Evolutionary conservation across 2,329 filamentous ascomycete species (phyloP).

Genomic region (Neopestalotiopsis rosae): DNA sequence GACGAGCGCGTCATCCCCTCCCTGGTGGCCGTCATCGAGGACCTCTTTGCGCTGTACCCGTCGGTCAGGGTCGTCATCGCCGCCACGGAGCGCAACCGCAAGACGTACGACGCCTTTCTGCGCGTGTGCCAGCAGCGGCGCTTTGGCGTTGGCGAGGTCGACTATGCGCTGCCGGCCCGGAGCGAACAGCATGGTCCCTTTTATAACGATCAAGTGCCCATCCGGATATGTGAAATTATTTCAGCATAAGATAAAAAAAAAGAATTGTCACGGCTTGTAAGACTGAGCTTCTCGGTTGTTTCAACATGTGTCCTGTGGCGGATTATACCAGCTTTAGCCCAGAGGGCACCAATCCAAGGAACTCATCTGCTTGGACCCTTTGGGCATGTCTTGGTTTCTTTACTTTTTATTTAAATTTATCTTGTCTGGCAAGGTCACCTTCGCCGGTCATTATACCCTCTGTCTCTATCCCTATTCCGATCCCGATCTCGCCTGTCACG

Average conservation of each 20-base stretch:
- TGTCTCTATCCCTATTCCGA: slow-evolving; percentile 28
- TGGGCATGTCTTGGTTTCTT: background rate
- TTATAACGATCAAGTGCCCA: slow-evolving; percentile 64
- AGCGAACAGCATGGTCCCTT: slow-evolving; percentile 65
- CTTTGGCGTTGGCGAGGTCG: slow-evolving; percentile 48
- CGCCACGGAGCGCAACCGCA: slow-evolving; percentile 72
- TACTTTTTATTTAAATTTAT: background rate
- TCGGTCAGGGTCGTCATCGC: slow-evolving; percentile 67
- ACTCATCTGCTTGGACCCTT: background rate
- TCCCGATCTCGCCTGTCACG: slow-evolving; percentile 28
- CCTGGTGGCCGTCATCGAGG: slow-evolving; percentile 67
- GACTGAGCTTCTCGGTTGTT: background rate
- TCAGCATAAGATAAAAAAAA: background rate
- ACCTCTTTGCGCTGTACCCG: slow-evolving; percentile 64
- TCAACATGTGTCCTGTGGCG: no score
- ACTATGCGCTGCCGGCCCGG: slow-evolving; percentile 44
- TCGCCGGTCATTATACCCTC: slow-evolving; percentile 26
- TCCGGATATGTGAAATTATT: slow-evolving; percentile 58
- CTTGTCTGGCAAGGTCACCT: slow-evolving; percentile 23
- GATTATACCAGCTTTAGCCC: no score
- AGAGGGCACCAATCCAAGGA: no score
- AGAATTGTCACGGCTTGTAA: background rate
- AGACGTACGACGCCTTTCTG: slow-evolving; percentile 71
- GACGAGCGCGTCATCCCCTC: slow-evolving; percentile 67
- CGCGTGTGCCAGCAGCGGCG: slow-evolving; percentile 57